These are phyloP conservation scores for Microascus cirrosus DNA, from an alignment of 2,329 filamentous ascomycete genomes.

Conservation along the genomic window DNA sequence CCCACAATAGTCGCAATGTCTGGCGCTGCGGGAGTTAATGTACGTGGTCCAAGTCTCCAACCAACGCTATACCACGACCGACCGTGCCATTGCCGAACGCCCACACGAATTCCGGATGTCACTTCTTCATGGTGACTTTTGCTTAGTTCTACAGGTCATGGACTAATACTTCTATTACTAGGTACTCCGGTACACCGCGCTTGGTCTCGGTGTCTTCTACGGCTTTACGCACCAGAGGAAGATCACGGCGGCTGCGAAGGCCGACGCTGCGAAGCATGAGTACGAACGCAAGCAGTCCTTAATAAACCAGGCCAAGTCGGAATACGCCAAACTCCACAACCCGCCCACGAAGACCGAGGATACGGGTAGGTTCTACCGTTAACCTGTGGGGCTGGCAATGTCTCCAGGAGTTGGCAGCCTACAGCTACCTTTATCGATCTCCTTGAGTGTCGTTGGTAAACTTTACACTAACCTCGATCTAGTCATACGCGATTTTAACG, in stretches of 20 bases:
- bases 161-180: conserved; percentile 25
- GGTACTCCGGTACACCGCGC: conserved; percentile 95
- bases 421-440: neutral
- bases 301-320: conserved; percentile 87
- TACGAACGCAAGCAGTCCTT: conserved; percentile 85
- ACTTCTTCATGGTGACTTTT: neutral
- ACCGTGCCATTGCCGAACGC: neutral
- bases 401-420: neutral
- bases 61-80: neutral
- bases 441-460: neutral
- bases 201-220: conserved; percentile 87
- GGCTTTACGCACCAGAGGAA: conserved; percentile 87
- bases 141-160: neutral
- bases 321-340: conserved; percentile 70
- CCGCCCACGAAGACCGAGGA: conserved; percentile 21
- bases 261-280: conserved; percentile 62
- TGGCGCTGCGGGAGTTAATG: conserved; percentile 5
- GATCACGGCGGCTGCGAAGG: conserved; percentile 61
- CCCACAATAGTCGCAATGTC: conserved; percentile 3
- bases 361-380: conserved; percentile 12
- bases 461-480: neutral
- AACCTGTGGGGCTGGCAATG: neutral
- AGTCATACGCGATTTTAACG: conserved; percentile 49
- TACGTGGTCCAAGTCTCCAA: conserved; percentile 1
- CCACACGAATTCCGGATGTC: neutral